These are phyloP conservation scores for Trypanosomatidae sp. DNA, from an alignment of 208 protist genomes.

Conservation along the genomic window DNA sequence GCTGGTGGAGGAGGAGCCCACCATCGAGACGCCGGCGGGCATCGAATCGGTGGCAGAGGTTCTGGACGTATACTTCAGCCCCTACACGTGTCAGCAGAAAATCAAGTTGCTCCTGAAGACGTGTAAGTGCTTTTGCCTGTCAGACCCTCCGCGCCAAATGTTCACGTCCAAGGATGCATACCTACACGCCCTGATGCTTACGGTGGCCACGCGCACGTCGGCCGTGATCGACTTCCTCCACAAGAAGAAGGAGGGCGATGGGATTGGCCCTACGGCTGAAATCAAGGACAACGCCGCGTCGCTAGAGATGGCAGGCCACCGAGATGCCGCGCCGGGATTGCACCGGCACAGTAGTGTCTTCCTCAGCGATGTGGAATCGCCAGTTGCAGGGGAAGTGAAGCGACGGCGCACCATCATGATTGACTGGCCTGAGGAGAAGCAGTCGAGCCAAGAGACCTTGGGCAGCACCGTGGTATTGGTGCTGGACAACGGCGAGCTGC, in stretches of 20 bases:
- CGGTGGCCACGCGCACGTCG: slow-evolving; percentile 25
- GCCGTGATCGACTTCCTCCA: slow-evolving; percentile 31
- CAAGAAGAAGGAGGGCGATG: slow-evolving; percentile 2
- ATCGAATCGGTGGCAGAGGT: slow-evolving; percentile 12
- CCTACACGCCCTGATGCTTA: slow-evolving; percentile 11
- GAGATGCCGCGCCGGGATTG: background rate
- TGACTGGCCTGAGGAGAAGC: background rate
- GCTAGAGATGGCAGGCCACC: background rate
- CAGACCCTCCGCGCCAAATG: slow-evolving; percentile 5
- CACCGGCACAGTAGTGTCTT: slow-evolving; percentile 2
- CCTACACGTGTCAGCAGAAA: slow-evolving; percentile 20
- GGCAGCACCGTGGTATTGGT: slow-evolving; percentile 11
- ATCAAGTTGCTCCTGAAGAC: slow-evolving; percentile 29
- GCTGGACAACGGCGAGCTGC: slow-evolving; percentile 17
- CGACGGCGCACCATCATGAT: background rate
- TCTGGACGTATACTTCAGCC: slow-evolving; percentile 33
- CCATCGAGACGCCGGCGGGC: background rate
- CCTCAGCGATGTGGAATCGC: slow-evolving; percentile 6
- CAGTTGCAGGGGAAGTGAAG: slow-evolving; percentile 1
- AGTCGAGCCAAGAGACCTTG: background rate
- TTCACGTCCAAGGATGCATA: slow-evolving; percentile 28
- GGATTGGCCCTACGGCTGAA: background rate
- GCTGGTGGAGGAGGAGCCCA: background rate
- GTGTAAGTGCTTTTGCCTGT: slow-evolving; percentile 30
- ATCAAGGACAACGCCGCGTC: background rate